These are phyloP conservation scores for Steccherinum ochraceum DNA, from an alignment of 768 basidiomycete species.

Conservation along the genomic window DNA sequence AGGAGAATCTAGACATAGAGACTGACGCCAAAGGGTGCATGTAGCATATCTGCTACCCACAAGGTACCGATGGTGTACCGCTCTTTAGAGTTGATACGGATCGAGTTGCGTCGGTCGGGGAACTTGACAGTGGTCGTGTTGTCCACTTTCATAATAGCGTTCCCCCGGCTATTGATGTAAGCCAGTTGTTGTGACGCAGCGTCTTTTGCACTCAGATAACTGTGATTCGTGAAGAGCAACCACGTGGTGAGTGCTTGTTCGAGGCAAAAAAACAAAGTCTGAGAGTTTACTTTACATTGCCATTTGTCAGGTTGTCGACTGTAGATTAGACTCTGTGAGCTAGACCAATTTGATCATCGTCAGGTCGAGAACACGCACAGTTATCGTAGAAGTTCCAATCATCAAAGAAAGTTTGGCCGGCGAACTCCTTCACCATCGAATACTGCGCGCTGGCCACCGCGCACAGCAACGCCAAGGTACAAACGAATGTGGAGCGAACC, in stretches of 20 bases:
- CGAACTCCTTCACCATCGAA: conserved; percentile 47
- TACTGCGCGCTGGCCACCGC: conserved; percentile 28
- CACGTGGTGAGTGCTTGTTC: not conserved
- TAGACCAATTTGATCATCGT: not conserved
- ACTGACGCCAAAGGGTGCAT: conserved; percentile 57
- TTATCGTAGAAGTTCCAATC: conserved; percentile 60
- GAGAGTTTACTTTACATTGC: conserved; percentile 45
- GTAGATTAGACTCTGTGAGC: conserved; percentile 1
- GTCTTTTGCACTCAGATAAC: conserved; percentile 39
- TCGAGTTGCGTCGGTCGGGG: conserved; percentile 58
- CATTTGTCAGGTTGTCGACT: conserved; percentile 70
- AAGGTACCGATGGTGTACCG: conserved; percentile 52
- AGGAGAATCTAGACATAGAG: not conserved
- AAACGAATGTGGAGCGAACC: not conserved
- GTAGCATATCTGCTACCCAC: conserved; percentile 59
- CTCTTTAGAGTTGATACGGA: conserved; percentile 56
- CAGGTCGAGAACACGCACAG: conserved; percentile 30
- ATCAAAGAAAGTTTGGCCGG: conserved; percentile 59
- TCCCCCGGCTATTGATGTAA: conserved; percentile 60
- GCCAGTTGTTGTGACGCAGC: conserved; percentile 47
- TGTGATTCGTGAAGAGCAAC: conserved; percentile 15
- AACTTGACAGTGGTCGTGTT: conserved; percentile 48
- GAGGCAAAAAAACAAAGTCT: not conserved
- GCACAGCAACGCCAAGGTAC: conserved; percentile 6
- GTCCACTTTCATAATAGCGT: conserved; percentile 74